Base-by-base conservation (phyloP, 116 monocot species). In the Cymodocea nodosa region DNA sequence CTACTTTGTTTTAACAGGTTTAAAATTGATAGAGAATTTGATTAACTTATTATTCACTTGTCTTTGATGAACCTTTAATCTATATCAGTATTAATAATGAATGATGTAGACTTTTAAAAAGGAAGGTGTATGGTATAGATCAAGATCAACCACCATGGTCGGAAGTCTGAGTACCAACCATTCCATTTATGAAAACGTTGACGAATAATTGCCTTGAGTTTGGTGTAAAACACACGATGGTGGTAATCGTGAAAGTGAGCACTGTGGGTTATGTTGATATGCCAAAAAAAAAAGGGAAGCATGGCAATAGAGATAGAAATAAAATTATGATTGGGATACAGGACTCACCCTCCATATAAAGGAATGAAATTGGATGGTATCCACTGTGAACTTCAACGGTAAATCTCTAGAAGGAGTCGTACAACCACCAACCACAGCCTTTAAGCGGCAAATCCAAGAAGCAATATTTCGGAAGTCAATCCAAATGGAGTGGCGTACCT, bases 151-250 rank as follows among this genome's bases (percentile, higher is more conserved):
- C 39, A 39, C 9, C 9, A 39, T 0, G 9, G 39, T 39, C 39
- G 2, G 39, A 39, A 39, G 9, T 55, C 55, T n/a, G 22, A 34
- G 11, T 34, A 60, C 75, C 76, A 58, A 92, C 92, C 92, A 79
- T 71, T 92, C 92, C 92, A 92, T 92, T 78, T 87, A 87, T 56
- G 77, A 71, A 60, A 92, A 92, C 71, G 87, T 92, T 39, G 87
- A 92, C 15, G 92, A 73, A 70, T 87, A 92, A 60, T 92, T 92
- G 23, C 92, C 87, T 19, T n/a, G n/a, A 87, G 85, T 40, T 84
- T 85, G 8, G 92, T 92, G 55, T 85, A 92, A 23, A 92, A 79
- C 53, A 92, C 79, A 36, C 92, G 87, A 59, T 92, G 92, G 73
- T 92, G 87, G 59, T 83, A 92, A 49, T 92, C 92, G 81, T 92